These are phyloP conservation scores for Populus hybrid DNA, from an alignment of 441 rosid genomes.

Conservation along the genomic window DNA sequence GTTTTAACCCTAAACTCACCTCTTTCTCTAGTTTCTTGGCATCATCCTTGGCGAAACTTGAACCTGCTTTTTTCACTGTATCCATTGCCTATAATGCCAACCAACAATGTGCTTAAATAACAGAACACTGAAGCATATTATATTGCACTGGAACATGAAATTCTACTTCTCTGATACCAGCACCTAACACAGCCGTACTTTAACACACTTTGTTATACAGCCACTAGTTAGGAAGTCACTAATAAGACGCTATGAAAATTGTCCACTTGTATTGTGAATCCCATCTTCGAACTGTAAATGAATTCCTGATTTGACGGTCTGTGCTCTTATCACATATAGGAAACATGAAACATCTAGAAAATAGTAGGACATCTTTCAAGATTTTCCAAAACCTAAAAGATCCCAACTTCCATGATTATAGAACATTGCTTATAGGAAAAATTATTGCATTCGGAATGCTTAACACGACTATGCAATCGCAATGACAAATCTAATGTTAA, in stretches of 20 bases:
- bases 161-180: neutral
- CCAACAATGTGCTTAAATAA: neutral
- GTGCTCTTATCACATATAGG: neutral
- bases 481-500: neutral
- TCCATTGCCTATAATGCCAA: slow-evolving; percentile 65
- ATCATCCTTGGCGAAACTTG: slow-evolving; percentile 76
- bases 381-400: neutral
- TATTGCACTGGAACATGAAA: neutral
- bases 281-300: neutral
- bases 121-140: neutral
- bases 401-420: neutral
- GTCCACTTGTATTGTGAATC: neutral
- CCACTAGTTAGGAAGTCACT: neutral
- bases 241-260: neutral
- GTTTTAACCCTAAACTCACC: slow-evolving; percentile 37
- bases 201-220: neutral
- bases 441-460: neutral
- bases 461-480: neutral
- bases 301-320: neutral
- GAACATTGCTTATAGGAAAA: neutral
- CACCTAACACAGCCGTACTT: neutral
- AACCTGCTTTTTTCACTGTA: slow-evolving; percentile 65
- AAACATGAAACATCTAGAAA: neutral
- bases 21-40: slow-evolving; percentile 88
- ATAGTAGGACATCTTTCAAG: neutral